Percentiles rank a stretch among this genome's conserved stretches.
Evolutionary conservation across 202 grass and related monocot genomes (phyloP).

Genomic region (Panicum virgatum): DNA sequence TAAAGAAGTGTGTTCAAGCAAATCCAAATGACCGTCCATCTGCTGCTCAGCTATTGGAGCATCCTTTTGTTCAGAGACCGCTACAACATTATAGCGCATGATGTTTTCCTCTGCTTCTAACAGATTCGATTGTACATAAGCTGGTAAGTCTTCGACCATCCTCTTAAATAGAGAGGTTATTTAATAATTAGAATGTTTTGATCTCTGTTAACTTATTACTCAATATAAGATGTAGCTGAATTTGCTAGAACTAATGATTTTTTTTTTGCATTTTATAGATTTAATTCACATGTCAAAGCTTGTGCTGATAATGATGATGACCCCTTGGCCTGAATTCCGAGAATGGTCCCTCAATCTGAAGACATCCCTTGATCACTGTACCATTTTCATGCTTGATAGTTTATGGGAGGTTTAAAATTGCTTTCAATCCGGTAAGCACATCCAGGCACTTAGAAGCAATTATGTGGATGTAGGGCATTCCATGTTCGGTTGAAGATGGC

Average conservation of each 20-base stretch:
- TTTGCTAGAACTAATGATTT: conserved; percentile 1
- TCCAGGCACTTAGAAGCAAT: not conserved
- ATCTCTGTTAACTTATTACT: not conserved
- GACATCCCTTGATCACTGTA: not conserved
- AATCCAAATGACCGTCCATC: conserved; percentile 70
- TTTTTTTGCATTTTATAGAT: conserved; percentile 11
- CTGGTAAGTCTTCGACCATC: conserved; percentile 33
- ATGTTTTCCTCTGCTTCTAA: conserved; percentile 24
- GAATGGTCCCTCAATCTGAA: conserved; percentile 10
- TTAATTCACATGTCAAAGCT: conserved; percentile 2
- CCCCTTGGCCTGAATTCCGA: not conserved
- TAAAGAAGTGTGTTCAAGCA: conserved; percentile 63
- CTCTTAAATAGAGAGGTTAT: not conserved
- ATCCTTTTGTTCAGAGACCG: conserved; percentile 74
- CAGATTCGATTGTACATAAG: conserved; percentile 45
- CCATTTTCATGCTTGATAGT: not conserved
- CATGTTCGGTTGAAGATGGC: not conserved
- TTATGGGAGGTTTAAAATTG: not conserved
- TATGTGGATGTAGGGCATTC: not conserved
- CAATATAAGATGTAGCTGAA: too few relatives aligned
- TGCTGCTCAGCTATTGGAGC: conserved; percentile 70
- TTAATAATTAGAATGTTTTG: not conserved
- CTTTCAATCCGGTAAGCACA: not conserved
- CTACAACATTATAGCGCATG: conserved; percentile 29
- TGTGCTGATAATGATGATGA: conserved; percentile 28